Evolutionary conservation across 1,284 basidiomycete genomes (phyloP).

Genomic region (Pseudomicrostroma phylloplanum): DNA sequence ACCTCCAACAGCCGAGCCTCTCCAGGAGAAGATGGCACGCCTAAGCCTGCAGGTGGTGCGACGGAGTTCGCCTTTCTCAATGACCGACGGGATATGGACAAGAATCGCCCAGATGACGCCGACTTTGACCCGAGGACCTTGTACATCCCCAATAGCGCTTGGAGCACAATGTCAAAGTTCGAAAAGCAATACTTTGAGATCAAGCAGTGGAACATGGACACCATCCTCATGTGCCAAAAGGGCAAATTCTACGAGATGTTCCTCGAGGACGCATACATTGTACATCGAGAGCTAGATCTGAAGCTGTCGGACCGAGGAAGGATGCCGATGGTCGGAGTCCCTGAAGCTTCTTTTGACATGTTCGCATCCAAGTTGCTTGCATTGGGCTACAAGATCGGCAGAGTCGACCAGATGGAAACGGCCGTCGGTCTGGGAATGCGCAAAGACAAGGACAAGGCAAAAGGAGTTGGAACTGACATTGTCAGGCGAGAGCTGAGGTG

Average conservation of each 20-base stretch:
- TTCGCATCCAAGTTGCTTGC: slow-evolving; percentile 54
- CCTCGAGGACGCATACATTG: slow-evolving; percentile 51
- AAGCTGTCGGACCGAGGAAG: slow-evolving; percentile 78
- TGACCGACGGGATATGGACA: slow-evolving; percentile 76
- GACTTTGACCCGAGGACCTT: slow-evolving; percentile 91
- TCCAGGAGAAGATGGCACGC: slow-evolving; percentile 66
- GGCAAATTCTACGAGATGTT: slow-evolving; percentile 57
- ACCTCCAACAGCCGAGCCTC: slow-evolving; percentile 62
- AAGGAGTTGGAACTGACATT: slow-evolving; percentile 52
- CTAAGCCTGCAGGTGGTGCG: slow-evolving; percentile 61
- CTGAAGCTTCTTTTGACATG: slow-evolving; percentile 79
- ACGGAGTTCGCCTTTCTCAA: slow-evolving; percentile 76
- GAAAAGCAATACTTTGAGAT: slow-evolving; percentile 60
- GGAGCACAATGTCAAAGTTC: slow-evolving; percentile 86
- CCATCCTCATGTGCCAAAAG: slow-evolving; percentile 92
- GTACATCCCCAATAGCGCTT: slow-evolving; percentile 69
- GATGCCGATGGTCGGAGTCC: slow-evolving; percentile 94
- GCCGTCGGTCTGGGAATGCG: slow-evolving; percentile 63
- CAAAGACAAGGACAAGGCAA: slow-evolving; percentile 14
- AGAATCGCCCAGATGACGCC: slow-evolving; percentile 68
- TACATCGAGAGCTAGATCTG: slow-evolving; percentile 51
- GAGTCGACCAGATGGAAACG: slow-evolving; percentile 94
- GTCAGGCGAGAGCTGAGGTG: slow-evolving; percentile 66
- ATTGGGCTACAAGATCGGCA: slow-evolving; percentile 83
- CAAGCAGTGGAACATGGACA: slow-evolving; percentile 53